A percentile compares a stretch with the other conserved stretches of the same genome.
phyloP scores from a whole-genome alignment of 352 stramenopile species.

The Discostella stelligera region DNA sequence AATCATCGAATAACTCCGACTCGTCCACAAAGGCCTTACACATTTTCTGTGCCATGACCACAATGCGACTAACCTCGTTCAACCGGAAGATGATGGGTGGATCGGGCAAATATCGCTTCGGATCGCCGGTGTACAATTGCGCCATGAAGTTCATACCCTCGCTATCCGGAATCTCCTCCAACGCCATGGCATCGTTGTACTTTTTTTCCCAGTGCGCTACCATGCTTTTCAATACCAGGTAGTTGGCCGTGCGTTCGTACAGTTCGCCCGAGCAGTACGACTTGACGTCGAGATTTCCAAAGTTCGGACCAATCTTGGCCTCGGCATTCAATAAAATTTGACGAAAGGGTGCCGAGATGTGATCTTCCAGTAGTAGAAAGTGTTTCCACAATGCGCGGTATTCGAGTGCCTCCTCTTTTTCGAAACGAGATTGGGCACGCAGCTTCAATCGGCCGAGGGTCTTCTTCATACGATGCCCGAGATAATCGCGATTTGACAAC shows the following conservation, averaged over 20 bases:
- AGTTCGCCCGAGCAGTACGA: constrained; percentile 61
- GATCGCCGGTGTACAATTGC: constrained; percentile 66
- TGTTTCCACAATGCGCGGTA: constrained; percentile 66
- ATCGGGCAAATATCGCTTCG: constrained; percentile 71
- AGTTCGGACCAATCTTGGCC: constrained; percentile 71
- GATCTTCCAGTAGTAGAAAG: constrained; percentile 78
- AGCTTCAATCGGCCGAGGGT: constrained; percentile 67
- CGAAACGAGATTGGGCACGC: constrained; percentile 48
- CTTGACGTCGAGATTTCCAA: constrained; percentile 77
- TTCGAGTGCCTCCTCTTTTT: constrained; percentile 56
- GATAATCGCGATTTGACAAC: constrained; percentile 70
- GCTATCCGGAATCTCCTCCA: constrained; percentile 57
- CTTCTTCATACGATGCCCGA: constrained; percentile 70
- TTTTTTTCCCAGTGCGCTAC: constrained; percentile 82
- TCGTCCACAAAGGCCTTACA: constrained; percentile 65
- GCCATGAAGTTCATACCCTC: constrained; percentile 52
- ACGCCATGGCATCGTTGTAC: constrained; percentile 69
- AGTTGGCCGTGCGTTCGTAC: constrained; percentile 73
- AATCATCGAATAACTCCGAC: constrained; percentile 64
- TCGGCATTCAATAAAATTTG: constrained; percentile 81
- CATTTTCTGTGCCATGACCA: constrained; percentile 78
- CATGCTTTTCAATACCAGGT: constrained; percentile 82
- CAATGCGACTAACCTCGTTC: constrained; percentile 71
- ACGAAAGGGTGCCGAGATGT: constrained; percentile 79
- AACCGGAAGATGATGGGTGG: constrained; percentile 74